phyloP scores from a whole-genome alignment of 2,329 filamentous ascomycete species.

The Aspergillus vadensis region DNA sequence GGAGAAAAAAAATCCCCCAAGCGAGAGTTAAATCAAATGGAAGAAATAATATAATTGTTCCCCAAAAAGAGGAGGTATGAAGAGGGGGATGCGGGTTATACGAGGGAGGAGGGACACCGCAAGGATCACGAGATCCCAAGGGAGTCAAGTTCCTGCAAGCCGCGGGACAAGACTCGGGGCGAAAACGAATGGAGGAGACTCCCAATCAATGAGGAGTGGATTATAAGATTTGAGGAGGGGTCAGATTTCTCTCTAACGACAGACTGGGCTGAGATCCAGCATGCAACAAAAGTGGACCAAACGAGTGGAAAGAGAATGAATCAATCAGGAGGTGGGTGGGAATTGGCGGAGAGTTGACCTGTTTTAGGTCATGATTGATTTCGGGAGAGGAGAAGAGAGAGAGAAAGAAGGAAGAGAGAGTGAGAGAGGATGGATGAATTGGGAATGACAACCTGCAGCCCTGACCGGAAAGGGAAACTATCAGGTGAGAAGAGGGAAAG shows the following conservation, averaged over 20 bases:
- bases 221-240: neutral
- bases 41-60: neutral
- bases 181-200: conserved; percentile 5
- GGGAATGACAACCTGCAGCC: too few species aligned
- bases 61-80: neutral
- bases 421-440: too few species aligned
- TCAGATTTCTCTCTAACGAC: neutral
- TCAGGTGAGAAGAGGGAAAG: conserved; percentile 1
- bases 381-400: neutral
- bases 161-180: neutral
- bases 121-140: conserved; percentile 6
- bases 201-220: neutral
- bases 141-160: neutral
- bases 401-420: conserved; percentile 3
- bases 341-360: neutral
- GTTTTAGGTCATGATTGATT: conserved; percentile 1
- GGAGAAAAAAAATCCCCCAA: neutral
- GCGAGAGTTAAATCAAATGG: neutral
- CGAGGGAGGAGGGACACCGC: conserved; percentile 2
- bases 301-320: conserved; percentile 2
- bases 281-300: neutral
- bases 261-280: neutral
- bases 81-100: too few species aligned
- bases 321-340: neutral
- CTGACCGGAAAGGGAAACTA: neutral